Evolutionary conservation across 805 yeast genomes (phyloP), one percentile per base, ranked within the genome.

Genomic region (Sporopachydermia quercuum): DNA sequence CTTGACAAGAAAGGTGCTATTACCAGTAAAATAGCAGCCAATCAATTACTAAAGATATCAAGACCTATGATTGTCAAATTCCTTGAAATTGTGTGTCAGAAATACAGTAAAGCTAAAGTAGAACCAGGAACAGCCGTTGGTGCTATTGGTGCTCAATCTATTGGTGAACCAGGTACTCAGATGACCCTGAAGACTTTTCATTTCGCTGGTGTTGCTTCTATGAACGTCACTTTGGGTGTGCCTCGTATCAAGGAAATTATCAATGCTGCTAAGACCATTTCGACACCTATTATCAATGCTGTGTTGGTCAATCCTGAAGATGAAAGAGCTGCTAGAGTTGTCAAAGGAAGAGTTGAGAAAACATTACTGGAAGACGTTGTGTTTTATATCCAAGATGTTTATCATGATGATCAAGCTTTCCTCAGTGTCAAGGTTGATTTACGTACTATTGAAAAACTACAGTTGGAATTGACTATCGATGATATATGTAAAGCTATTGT

Each of bases 111-210:
- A 48, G 96, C 98, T 4, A 78, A 78, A 61, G 96, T 91, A 14
- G 98, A 91, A 58, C 98, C 98, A 1, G 98, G 97, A 45, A 91
- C 98, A 3, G 98, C 98, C 2, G 97, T 91, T 41, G 98, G 98
- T 48, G 97, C 98, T 17, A 87, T 91, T 62, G 98, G 97, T 49
- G 98, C 98, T 0, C 98, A 91, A 57, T 84, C 96, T 36, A 91
- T 91, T 66, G 98, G 98, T 64, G 98, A 89, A 56, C 98, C 98
- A 16, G 98, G 97, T 58, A 91, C 98, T 1, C 98, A 91, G 64
- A 91, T 91, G 98, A 91, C 98, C 3, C 70, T 81, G 55, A 81
- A 81, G 57, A 81, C 93, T 43, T 89, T 89, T 84, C 98, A 91
- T 69, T 91, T 91, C 70, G 98, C 98, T 53, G 98, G 98, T 70